Conservation (phyloP, 2,329 filamentous ascomycete genomes). For the Neobulgaria alba region DNA sequence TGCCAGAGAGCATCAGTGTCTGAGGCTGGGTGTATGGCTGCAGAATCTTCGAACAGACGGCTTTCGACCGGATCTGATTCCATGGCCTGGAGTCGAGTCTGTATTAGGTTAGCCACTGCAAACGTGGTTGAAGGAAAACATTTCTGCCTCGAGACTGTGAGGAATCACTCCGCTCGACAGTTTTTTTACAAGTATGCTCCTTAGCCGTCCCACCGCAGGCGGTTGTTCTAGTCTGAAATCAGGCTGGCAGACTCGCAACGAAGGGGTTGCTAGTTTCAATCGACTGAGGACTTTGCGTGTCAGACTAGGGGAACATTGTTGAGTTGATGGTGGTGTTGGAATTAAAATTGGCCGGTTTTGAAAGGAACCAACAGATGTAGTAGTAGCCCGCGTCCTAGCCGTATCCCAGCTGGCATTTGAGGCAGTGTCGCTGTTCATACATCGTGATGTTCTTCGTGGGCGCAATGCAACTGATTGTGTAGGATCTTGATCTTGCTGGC, state of each 20-base stretch:
- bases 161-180: slow-evolving; percentile 13
- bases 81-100: slow-evolving; percentile 11
- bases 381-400: no score
- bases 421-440: no score
- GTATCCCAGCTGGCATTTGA: no score
- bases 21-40: slow-evolving; percentile 5
- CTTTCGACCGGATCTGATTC: slow-evolving; percentile 12
- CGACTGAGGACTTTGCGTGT: slow-evolving; percentile 12
- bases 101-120: slow-evolving; percentile 8
- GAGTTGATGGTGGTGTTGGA: slow-evolving; percentile 12
- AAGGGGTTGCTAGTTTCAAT: slow-evolving; percentile 9
- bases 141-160: slow-evolving; percentile 10
- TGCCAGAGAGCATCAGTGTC: slow-evolving; percentile 12
- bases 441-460: no score
- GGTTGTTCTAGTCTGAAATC: slow-evolving; percentile 10
- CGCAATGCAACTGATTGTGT: no score
- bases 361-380: no score
- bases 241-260: slow-evolving; percentile 13
- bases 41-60: slow-evolving; percentile 12
- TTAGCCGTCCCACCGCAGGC: slow-evolving; percentile 9
- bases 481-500: no score
- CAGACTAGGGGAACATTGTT: slow-evolving; percentile 8
- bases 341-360: slow-evolving; percentile 10
- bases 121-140: slow-evolving; percentile 4
- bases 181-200: slow-evolving; percentile 10